These are phyloP conservation scores for Entophlyctis luteolus DNA, from an alignment of 192 early-diverging fungal genomes.

Conservation along the genomic window DNA sequence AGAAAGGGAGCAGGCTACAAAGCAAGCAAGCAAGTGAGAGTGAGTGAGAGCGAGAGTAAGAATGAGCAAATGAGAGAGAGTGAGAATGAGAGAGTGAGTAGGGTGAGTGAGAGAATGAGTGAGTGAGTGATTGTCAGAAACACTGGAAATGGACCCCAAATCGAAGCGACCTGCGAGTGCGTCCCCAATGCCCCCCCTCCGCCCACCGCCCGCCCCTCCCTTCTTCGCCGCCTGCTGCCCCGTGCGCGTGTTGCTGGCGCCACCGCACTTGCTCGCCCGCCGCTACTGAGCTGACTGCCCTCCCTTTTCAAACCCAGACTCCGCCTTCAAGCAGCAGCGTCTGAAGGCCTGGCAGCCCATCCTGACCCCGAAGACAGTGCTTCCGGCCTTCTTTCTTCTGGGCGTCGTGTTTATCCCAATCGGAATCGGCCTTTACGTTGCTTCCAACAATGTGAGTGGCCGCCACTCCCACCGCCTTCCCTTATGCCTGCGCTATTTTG, in stretches of 20 bases:
- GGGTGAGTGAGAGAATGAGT: background rate
- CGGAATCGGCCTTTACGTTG: conserved; percentile 85
- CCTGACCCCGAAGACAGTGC: conserved; percentile 94
- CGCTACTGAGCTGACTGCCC: no score
- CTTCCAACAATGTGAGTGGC: conserved; percentile 70
- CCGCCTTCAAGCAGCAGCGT: conserved; percentile 98
- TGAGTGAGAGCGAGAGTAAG: background rate
- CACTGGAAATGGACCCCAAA: conserved; percentile 2
- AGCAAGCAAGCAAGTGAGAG: background rate
- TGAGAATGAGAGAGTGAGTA: background rate
- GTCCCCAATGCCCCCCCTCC: background rate
- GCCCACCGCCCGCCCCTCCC: background rate
- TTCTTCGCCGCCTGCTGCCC: background rate
- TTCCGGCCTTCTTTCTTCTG: conserved; percentile 91
- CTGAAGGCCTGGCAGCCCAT: conserved; percentile 99
- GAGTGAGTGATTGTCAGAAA: background rate
- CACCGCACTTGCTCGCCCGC: background rate
- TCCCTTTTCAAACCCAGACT: no score
- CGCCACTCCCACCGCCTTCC: no score
- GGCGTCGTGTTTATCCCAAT: conserved; percentile 94
- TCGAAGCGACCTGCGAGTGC: conserved; percentile 11
- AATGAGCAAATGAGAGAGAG: no score
- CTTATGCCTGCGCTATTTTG: no score
- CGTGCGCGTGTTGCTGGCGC: background rate
- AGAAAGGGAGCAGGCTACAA: background rate